Percentiles rank a stretch among this genome's conserved stretches.
Conservation (phyloP, 2,329 filamentous ascomycete genomes). For the Cytospora piceicola region DNA sequence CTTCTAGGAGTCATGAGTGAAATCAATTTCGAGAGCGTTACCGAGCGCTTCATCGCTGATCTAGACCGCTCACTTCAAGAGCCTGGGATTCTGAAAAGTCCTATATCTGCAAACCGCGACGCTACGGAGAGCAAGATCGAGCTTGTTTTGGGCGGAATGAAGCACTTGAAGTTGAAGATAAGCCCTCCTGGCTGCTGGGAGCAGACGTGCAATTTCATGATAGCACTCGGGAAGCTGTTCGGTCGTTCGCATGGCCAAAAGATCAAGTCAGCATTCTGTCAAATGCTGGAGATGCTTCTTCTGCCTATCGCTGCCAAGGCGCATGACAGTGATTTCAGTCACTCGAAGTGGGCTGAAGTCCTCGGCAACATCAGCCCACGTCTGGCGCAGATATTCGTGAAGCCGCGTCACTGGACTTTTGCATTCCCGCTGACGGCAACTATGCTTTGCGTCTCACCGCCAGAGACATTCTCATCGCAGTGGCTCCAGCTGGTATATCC, state of each 20-base stretch:
- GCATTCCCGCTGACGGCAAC: conserved; percentile 88
- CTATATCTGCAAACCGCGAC: conserved; percentile 57
- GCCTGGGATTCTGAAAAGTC: conserved; percentile 67
- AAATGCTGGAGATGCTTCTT: conserved; percentile 84
- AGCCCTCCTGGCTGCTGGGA: conserved; percentile 78
- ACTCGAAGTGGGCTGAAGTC: conserved; percentile 86
- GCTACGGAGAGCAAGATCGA: conserved; percentile 83
- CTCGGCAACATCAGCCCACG: conserved; percentile 77
- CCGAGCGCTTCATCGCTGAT: conserved; percentile 79
- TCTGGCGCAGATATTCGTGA: conserved; percentile 81
- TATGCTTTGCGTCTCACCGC: conserved; percentile 83
- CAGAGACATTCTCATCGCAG: conserved; percentile 80
- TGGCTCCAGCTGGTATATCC: conserved; percentile 83
- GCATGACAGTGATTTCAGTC: conserved; percentile 72
- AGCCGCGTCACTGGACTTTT: conserved; percentile 88
- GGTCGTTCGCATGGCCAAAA: conserved; percentile 82
- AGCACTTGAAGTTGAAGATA: conserved; percentile 78
- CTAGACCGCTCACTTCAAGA: conserved; percentile 79
- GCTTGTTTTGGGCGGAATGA: conserved; percentile 88
- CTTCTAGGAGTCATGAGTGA: conserved; percentile 95
- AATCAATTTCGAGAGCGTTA: conserved; percentile 84
- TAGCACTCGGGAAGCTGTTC: conserved; percentile 80
- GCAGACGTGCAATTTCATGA: conserved; percentile 86
- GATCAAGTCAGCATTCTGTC: conserved; percentile 93
- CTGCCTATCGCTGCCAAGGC: conserved; percentile 85